Evolutionary conservation across 176 grass and related monocot species (phyloP).

Genomic region (Microstegium vimineum): DNA sequence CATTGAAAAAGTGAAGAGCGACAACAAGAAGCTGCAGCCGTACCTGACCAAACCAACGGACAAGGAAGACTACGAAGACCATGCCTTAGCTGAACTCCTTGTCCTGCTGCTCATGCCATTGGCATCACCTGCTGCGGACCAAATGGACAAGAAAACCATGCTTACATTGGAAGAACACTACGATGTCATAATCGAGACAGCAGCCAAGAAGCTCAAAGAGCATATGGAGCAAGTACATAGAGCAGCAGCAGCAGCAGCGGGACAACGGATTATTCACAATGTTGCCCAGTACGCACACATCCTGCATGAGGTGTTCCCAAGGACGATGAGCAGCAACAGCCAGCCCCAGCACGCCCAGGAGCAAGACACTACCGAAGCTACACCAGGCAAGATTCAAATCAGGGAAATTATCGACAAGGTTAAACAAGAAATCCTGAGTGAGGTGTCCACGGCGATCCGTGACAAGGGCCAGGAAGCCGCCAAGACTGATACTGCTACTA

Average conservation of each 20-base stretch:
- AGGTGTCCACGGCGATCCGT: not conserved
- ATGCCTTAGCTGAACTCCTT: no score
- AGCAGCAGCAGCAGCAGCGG: rapidly evolving
- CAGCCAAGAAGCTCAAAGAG: not conserved
- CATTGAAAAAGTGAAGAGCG: not conserved
- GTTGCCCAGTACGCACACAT: not conserved
- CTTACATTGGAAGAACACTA: not conserved
- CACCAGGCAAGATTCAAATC: not conserved
- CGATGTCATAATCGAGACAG: rapidly evolving
- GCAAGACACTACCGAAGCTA: not conserved
- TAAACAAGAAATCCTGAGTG: not conserved
- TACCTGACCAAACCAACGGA: not conserved
- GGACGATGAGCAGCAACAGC: not conserved
- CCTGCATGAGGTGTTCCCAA: not conserved
- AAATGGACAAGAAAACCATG: no score
- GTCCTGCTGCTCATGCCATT: no score
- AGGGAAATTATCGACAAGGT: not conserved
- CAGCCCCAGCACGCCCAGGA: not conserved
- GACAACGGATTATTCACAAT: not conserved
- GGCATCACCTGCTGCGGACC: no score
- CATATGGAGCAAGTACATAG: not conserved
- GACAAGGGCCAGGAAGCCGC: no score
- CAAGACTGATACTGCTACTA: no score
- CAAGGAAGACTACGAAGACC: no score
- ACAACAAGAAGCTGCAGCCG: not conserved